Evolutionary conservation across 345 rosid species (phyloP).

Genomic region (Boechera divaricarpa): DNA sequence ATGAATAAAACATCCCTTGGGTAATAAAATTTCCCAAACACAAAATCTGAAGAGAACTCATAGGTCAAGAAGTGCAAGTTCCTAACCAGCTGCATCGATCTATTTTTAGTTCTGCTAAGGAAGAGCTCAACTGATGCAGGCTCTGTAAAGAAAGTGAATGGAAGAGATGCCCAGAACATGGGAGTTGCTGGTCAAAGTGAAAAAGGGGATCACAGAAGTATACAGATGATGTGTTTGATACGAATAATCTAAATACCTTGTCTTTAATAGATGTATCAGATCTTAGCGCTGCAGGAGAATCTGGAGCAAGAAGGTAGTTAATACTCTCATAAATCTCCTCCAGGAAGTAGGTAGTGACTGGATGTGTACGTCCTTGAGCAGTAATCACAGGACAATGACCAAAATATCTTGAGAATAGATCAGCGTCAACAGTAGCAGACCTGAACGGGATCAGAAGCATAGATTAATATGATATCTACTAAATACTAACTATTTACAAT

Average conservation of each 20-base stretch:
- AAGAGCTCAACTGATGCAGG: background rate
- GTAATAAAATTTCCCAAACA: background rate
- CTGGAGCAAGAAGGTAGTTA: constrained; percentile 72
- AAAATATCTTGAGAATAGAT: constrained; percentile 80
- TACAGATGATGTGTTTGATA: constrained; percentile 3
- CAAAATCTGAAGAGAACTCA: background rate
- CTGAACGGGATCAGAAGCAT: constrained; percentile 48
- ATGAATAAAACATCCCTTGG: constrained; percentile 13
- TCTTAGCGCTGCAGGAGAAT: constrained; percentile 81
- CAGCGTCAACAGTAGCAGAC: constrained; percentile 97
- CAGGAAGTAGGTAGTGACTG: constrained; percentile 75
- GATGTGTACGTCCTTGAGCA: constrained; percentile 91
- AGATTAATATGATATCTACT: constrained; percentile 9
- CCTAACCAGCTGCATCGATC: constrained; percentile 9
- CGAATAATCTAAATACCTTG: constrained; percentile 49
- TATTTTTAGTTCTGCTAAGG: background rate
- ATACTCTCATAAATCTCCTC: constrained; percentile 85
- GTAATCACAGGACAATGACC: constrained; percentile 87
- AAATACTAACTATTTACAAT: constrained; percentile 6
- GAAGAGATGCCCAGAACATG: constrained; percentile 9
- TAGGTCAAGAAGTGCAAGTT: background rate
- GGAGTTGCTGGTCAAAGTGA: constrained; percentile 5
- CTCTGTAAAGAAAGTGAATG: constrained; percentile 14
- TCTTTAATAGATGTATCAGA: constrained; percentile 54
- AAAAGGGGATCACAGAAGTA: constrained; percentile 21